A percentile compares a stretch with the other conserved stretches of the same genome.
Evolutionary conservation across 2,329 filamentous ascomycete genomes (phyloP).

Genomic region (Trichoderma endophyticum): DNA sequence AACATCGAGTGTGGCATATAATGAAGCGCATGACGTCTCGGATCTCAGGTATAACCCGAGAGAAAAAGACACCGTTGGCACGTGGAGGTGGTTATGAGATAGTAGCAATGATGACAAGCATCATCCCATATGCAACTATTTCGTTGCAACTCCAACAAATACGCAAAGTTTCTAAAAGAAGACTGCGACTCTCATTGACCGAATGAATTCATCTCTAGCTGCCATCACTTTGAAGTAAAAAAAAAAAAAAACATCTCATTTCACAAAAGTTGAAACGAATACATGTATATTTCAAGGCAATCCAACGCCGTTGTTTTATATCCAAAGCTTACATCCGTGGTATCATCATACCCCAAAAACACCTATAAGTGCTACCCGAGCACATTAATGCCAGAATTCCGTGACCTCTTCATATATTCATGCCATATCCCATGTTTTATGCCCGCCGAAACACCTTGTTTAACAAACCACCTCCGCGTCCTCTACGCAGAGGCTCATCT

Average conservation of each 20-base stretch:
- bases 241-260: too few relatives aligned
- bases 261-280: not conserved
- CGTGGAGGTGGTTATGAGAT: not conserved
- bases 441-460: constrained; percentile 37
- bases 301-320: not conserved
- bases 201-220: not conserved
- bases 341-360: constrained; percentile 9
- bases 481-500: constrained; percentile 23
- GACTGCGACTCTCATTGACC: not conserved
- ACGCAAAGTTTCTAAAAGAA: too few relatives aligned
- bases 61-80: not conserved
- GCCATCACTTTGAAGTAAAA: too few relatives aligned
- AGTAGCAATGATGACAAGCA: not conserved
- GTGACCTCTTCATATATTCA: not conserved
- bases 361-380: not conserved
- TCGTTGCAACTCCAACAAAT: not conserved
- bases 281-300: not conserved
- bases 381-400: not conserved
- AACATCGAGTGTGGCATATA: not conserved
- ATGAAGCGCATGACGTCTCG: not conserved
- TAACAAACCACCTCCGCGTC: constrained; percentile 33
- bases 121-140: not conserved
- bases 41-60: not conserved
- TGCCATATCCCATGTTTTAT: constrained; percentile 14
- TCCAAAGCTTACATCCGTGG: not conserved